phyloP scores from a whole-genome alignment of 345 rosid genomes.

The Excoecaria agallocha region DNA sequence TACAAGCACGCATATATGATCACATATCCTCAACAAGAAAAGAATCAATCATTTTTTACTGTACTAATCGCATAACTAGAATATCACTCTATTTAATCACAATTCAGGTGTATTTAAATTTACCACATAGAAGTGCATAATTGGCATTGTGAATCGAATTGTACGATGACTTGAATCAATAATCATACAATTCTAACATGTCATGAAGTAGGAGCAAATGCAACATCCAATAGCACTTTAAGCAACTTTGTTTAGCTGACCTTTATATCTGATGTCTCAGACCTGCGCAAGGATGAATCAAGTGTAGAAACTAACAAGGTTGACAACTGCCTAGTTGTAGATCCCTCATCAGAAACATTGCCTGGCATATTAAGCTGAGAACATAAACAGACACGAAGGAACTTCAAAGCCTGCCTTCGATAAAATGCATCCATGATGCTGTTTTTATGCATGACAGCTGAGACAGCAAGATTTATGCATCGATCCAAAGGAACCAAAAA shows the following conservation, averaged over 20 bases:
- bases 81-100: too few species aligned
- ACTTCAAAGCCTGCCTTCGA: constrained; percentile 81
- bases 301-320: constrained; percentile 58
- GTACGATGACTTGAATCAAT: neutral
- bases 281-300: constrained; percentile 70
- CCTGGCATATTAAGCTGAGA: constrained; percentile 98
- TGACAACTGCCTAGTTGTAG: constrained; percentile 60
- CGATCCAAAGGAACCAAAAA: constrained; percentile 93
- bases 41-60: too few species aligned
- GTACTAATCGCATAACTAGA: too few species aligned
- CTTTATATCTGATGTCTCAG: constrained; percentile 78
- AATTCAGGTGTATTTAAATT: neutral
- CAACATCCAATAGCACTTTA: constrained; percentile 4
- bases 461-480: constrained; percentile 92
- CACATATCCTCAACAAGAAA: too few species aligned
- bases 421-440: constrained; percentile 71
- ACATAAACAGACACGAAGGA: constrained; percentile 82
- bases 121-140: neutral
- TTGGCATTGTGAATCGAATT: neutral
- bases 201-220: constrained; percentile 1
- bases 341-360: constrained; percentile 67
- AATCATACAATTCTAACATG: neutral
- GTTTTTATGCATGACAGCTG: constrained; percentile 68
- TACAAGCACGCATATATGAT: too few species aligned
- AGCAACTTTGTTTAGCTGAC: constrained; percentile 54